Percentiles rank a stretch among this genome's conserved stretches.
These are phyloP conservation scores for Fusarium bulbicola DNA, from an alignment of 2,329 filamentous ascomycete genomes.

Conservation along the genomic window DNA sequence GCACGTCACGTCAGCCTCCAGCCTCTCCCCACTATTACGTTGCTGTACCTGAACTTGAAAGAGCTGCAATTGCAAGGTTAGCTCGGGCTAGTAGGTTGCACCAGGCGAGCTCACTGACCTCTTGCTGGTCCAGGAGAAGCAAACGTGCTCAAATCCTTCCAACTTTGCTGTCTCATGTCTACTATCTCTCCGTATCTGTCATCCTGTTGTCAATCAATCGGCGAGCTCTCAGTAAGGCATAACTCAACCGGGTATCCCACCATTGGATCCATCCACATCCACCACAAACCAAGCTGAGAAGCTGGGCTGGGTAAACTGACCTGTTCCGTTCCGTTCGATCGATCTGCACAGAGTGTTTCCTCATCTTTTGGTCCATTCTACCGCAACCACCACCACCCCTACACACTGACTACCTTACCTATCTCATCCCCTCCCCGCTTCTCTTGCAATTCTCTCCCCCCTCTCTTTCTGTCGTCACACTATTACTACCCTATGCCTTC, in stretches of 20 bases:
- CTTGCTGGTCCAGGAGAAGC: constrained; percentile 27
- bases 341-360: constrained; percentile 37
- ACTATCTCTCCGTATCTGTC: not conserved
- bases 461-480: constrained; percentile 34
- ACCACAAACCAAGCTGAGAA: constrained; percentile 27
- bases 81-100: constrained; percentile 25
- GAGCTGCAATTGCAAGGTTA: constrained; percentile 34
- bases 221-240: not conserved
- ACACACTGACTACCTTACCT: constrained; percentile 4
- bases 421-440: constrained; percentile 27
- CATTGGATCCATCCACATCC: constrained; percentile 18
- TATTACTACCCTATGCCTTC: constrained; percentile 76
- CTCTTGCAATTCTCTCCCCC: constrained; percentile 15
- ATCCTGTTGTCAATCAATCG: constrained; percentile 1
- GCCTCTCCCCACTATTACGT: constrained; percentile 28
- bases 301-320: constrained; percentile 16
- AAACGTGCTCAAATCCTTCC: constrained; percentile 34
- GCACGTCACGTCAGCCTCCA: constrained; percentile 28
- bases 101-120: constrained; percentile 39
- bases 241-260: not conserved
- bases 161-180: constrained; percentile 7
- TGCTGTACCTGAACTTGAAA: constrained; percentile 30
- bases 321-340: constrained; percentile 28
- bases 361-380: constrained; percentile 33
- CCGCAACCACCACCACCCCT: constrained; percentile 18